Conservation (phyloP, 306 rosid species). For the Casuarina equisetifolia region DNA sequence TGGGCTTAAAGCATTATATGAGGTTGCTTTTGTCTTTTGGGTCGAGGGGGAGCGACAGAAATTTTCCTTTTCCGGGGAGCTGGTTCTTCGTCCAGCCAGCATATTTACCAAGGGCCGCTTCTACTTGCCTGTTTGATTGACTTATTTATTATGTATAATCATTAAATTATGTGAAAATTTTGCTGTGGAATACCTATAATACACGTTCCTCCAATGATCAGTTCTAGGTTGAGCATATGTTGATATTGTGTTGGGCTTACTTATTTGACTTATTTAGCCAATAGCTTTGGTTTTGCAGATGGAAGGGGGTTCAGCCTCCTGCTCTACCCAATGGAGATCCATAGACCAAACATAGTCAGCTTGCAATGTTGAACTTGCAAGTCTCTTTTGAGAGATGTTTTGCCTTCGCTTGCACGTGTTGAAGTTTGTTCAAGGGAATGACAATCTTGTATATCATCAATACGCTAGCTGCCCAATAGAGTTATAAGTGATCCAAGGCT, state of each 20-base stretch:
- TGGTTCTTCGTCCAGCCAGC: conserved; percentile 49
- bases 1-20: conserved; percentile 32
- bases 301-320: too few relatives aligned
- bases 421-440: too few relatives aligned
- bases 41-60: conserved; percentile 40
- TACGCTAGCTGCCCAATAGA: too few relatives aligned
- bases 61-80: conserved; percentile 27
- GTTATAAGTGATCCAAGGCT: too few relatives aligned
- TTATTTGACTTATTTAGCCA: too few relatives aligned
- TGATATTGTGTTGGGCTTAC: neutral
- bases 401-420: too few relatives aligned
- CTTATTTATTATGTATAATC: conserved; percentile 58
- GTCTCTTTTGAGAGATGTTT: too few relatives aligned
- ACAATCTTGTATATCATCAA: too few relatives aligned
- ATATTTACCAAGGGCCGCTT: conserved; percentile 47
- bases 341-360: too few relatives aligned
- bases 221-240: conserved; percentile 23
- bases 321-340: too few relatives aligned
- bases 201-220: conserved; percentile 9
- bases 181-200: conserved; percentile 27
- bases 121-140: conserved; percentile 52
- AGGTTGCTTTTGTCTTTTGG: conserved; percentile 32
- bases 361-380: too few relatives aligned
- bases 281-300: too few relatives aligned
- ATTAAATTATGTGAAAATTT: conserved; percentile 45